Conservation (phyloP, 768 basidiomycete species). For the Collybia sp. region DNA sequence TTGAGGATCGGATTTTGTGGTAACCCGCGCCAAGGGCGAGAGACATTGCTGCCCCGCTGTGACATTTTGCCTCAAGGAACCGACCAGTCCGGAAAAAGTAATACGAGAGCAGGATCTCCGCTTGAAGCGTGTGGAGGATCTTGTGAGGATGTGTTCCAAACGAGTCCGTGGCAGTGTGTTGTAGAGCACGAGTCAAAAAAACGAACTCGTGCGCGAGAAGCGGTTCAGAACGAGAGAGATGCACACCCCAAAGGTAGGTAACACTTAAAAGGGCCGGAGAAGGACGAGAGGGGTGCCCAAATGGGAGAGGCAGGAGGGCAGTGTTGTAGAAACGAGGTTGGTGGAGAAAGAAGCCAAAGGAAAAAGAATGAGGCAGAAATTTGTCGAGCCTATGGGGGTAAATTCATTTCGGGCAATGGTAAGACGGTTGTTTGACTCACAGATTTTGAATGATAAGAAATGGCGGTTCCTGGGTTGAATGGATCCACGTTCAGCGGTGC, state of each 20-base stretch:
- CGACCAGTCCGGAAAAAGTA: slow-evolving; percentile 61
- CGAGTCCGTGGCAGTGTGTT: slow-evolving; percentile 40
- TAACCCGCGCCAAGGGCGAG: slow-evolving; percentile 43
- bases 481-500: background rate
- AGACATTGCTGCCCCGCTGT: slow-evolving; percentile 47
- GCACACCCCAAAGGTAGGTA: slow-evolving; percentile 49
- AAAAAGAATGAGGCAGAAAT: slow-evolving; percentile 51
- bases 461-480: slow-evolving; percentile 30
- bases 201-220: slow-evolving; percentile 35
- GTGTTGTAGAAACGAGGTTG: slow-evolving; percentile 40
- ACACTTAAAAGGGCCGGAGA: slow-evolving; percentile 43
- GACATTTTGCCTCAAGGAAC: slow-evolving; percentile 56
- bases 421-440: slow-evolving; percentile 19
- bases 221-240: slow-evolving; percentile 39
- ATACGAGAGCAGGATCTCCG: slow-evolving; percentile 59
- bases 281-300: slow-evolving; percentile 43
- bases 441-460: slow-evolving; percentile 29
- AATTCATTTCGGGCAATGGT: slow-evolving; percentile 4
- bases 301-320: slow-evolving; percentile 41
- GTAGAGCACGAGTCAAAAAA: slow-evolving; percentile 46
- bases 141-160: slow-evolving; percentile 43
- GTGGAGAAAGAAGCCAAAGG: slow-evolving; percentile 67
- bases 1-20: slow-evolving; percentile 39
- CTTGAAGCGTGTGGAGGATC: slow-evolving; percentile 52
- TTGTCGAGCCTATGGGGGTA: slow-evolving; percentile 41